Evolutionary conservation across 1,284 basidiomycete genomes (phyloP), one percentile per base, ranked within the genome.

Genomic region (Agroathelia rolfsii): DNA sequence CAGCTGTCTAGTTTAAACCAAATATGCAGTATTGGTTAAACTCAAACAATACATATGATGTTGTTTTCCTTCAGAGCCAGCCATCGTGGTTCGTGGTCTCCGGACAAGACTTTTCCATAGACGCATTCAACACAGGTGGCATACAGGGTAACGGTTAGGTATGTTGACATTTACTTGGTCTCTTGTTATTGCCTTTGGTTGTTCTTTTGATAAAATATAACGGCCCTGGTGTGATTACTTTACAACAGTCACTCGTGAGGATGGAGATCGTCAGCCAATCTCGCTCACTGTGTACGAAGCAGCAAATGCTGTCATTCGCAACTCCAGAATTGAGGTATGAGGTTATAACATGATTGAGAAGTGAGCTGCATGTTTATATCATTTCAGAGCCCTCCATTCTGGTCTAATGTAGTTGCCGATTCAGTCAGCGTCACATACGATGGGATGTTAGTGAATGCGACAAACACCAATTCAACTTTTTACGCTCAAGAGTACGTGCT

Each of bases 311-410:
- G 45, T 50, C 0, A 57, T 79, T 9, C 56, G 52, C 25, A 60
- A 71, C 49, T 77, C 76, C 51, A 56, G 51, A 9, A 69, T 81
- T 36, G 53, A 69, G 18, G 62, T 66, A n/a, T n/a, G n/a, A n/a
- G n/a, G n/a, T n/a, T n/a, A n/a, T n/a, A n/a, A n/a, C n/a, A n/a
- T n/a, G n/a, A n/a, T n/a, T n/a, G n/a, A n/a, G n/a, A n/a, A n/a
- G n/a, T n/a, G n/a, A n/a, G n/a, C n/a, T n/a, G n/a, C n/a, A n/a
- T n/a, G n/a, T n/a, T n/a, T n/a, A n/a, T n/a, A n/a, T n/a, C n/a
- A n/a, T n/a, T n/a, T n/a, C n/a, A n/a, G n/a, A n/a, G n/a, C 7
- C 76, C 68, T 30, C 76, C 75, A 11, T 79, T 79, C 53, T 81
- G 73, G 75, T 71, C 72, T 40, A 73, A 74, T 41, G 59, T 69